Conservation (phyloP, 2,329 filamentous ascomycete genomes). For the Tetracladium maxilliforme region DNA sequence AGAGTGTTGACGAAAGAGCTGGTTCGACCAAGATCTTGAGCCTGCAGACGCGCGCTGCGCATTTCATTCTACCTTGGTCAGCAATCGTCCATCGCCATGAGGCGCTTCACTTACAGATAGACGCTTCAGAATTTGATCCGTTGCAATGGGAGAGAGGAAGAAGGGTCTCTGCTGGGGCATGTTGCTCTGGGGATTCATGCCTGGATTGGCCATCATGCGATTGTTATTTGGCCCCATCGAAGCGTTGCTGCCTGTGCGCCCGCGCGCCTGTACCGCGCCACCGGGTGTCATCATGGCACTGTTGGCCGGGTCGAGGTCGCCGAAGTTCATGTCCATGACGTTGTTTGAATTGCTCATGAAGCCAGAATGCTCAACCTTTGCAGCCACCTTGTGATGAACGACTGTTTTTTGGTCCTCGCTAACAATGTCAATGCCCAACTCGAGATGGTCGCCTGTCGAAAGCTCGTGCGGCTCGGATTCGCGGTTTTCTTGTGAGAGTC, state of each 20-base stretch:
- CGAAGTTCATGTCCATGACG: constrained; percentile 79
- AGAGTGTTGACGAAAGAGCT: constrained; percentile 68
- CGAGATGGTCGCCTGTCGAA: constrained; percentile 79
- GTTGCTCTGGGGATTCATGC: constrained; percentile 26
- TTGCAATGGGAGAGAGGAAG: constrained; percentile 78
- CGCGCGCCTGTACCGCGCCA: constrained; percentile 55
- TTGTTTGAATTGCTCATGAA: constrained; percentile 63
- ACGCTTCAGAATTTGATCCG: constrained; percentile 86
- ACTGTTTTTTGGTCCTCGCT: constrained; percentile 98
- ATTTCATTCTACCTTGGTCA: constrained; percentile 58
- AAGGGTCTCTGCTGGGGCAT: constrained; percentile 64
- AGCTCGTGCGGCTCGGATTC: constrained; percentile 94
- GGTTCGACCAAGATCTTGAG: constrained; percentile 70
- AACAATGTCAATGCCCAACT: constrained; percentile 95
- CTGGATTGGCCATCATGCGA: constrained; percentile 33
- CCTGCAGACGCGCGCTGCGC: constrained; percentile 76
- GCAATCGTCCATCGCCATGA: constrained; percentile 1
- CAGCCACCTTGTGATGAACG: constrained; percentile 95
- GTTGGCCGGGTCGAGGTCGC: constrained; percentile 74
- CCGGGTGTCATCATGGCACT: constrained; percentile 56
- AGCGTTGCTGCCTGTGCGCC: constrained; percentile 46
- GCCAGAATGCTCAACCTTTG: constrained; percentile 90
- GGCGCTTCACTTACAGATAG: constrained; percentile 57
- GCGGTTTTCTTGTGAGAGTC: constrained; percentile 83
- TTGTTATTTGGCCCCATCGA: constrained; percentile 38